Base-by-base conservation (phyloP, 768 basidiomycete species). In the Rhizopogon vulgaris region DNA sequence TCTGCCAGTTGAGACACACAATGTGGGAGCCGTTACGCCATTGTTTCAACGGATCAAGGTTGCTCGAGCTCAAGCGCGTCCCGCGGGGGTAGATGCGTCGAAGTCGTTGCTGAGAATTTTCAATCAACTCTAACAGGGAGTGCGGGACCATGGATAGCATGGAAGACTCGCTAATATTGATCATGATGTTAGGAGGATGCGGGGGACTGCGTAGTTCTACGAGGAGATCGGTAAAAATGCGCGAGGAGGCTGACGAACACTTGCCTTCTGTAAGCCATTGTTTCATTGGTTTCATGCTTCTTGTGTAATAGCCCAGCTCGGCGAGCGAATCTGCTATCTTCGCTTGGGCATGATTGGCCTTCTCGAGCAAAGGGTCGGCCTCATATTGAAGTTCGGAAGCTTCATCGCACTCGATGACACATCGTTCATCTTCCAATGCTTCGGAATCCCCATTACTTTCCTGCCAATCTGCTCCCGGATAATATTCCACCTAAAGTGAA, bases 1-100 rank as follows among this genome's bases (percentile, higher is more conserved):
- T 70, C 64, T 84, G 82, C 83, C 83, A 83, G 56, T 84, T 84
- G 39, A 84, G 64, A 36, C 76, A 74, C 1, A 74, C 75, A 9
- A 84, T 70, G 47, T 84, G 83, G 4, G 79, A 75, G 2, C 83
- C 83, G 38, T 67, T 72, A 15, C 74, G 70, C 82, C 82, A 84
- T 56, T 78, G 78, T 25, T 65, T 61, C 15, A 77, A 65, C 0
- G 80, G 78, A 38, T 77, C 70, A 48, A 79, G 68, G 60, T 85
- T 84, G 58, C 71, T 74, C 1, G 81, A 83, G 4, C 63, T 63
- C 45, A 84, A 73, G 12, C 83, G 78, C 3, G 77, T 76, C 4
- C 82, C 82, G 40, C 74, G 69, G 17, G 83, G 84, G 56, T 73
- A 84, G 34, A 84, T 75, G 22, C 82, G 75, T 6, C 82, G 74